A percentile compares a stretch with the other conserved stretches of the same genome.
Evolutionary conservation across 169 alveolate species (phyloP).

Genomic region (Plasmodium malariae): DNA sequence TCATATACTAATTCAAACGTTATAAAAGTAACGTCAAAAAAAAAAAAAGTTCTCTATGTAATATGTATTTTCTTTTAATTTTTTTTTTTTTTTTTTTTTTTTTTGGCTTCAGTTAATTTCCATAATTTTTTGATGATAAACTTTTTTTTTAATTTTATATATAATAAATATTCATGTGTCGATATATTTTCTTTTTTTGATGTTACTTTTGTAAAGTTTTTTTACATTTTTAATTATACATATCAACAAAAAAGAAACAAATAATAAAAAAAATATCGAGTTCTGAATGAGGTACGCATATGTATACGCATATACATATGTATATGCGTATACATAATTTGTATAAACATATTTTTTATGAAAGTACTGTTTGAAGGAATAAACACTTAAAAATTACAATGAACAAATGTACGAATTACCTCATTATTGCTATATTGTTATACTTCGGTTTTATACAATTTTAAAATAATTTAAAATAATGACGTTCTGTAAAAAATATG

Average conservation of each 20-base stretch:
- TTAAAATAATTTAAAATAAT: too few species aligned
- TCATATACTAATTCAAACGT: neutral
- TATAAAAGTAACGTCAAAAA: neutral
- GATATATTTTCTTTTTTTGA: neutral
- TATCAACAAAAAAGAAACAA: too few species aligned
- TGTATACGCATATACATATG: neutral
- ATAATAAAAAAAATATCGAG: too few species aligned
- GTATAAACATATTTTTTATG: neutral
- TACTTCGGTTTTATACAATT: too few species aligned
- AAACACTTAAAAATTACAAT: too few species aligned
- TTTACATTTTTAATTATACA: neutral
- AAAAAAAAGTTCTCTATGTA: neutral
- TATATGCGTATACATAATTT: neutral
- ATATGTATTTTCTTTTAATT: neutral
- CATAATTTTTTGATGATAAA: neutral
- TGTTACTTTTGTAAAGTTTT: neutral
- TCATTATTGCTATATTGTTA: too few species aligned
- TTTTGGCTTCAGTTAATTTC: neutral
- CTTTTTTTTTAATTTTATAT: slow-evolving; percentile 3
- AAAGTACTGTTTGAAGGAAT: neutral
- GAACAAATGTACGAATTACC: too few species aligned
- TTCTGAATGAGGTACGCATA: too few species aligned
- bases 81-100: too few species aligned
- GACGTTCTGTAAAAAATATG: neutral
- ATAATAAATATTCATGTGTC: too few species aligned